These are phyloP conservation scores for Volvariella surrecta DNA, from an alignment of 1,284 basidiomycete genomes.

Conservation along the genomic window DNA sequence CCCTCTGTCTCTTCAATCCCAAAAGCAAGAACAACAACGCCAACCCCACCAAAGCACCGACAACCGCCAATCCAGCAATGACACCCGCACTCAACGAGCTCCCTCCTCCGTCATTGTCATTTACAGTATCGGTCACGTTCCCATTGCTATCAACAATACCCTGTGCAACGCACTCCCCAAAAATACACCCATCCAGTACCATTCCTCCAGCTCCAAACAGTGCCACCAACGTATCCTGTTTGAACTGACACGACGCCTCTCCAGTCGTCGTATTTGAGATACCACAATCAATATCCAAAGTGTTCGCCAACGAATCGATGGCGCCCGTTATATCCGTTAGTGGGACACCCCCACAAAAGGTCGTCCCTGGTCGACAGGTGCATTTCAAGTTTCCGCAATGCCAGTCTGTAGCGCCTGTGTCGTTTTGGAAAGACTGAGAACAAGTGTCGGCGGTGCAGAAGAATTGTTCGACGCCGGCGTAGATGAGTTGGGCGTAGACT, in stretches of 20 bases:
- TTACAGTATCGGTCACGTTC: constrained; percentile 24
- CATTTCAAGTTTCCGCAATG: constrained; percentile 67
- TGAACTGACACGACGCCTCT: constrained; percentile 64
- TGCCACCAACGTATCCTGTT: constrained; percentile 53
- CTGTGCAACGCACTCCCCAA: constrained; percentile 83
- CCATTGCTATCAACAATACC: constrained; percentile 61
- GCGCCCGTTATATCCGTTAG: constrained; percentile 42
- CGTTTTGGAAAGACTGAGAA: constrained; percentile 39
- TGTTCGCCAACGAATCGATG: constrained; percentile 52
- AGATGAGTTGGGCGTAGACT: constrained; percentile 72
- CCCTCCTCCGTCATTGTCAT: constrained; percentile 16
- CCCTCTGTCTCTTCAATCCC: constrained; percentile 54
- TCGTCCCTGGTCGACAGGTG: constrained; percentile 56
- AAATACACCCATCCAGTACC: constrained; percentile 58
- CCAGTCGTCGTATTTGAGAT: constrained; percentile 33
- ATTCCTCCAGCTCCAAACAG: constrained; percentile 74
- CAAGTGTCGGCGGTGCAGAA: constrained; percentile 70
- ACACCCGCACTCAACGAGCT: constrained; percentile 68
- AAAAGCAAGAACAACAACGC: constrained; percentile 49
- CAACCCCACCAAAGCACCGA: constrained; percentile 57
- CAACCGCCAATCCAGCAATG: constrained; percentile 79
- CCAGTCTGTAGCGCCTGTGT: constrained; percentile 43
- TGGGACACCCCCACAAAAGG: constrained; percentile 62
- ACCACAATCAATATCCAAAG: constrained; percentile 62
- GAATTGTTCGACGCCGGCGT: constrained; percentile 80